A percentile compares a stretch with the other conserved stretches of the same genome.
Conservation (phyloP, 192 early-diverging fungal species). For the Diversispora eburnea region DNA sequence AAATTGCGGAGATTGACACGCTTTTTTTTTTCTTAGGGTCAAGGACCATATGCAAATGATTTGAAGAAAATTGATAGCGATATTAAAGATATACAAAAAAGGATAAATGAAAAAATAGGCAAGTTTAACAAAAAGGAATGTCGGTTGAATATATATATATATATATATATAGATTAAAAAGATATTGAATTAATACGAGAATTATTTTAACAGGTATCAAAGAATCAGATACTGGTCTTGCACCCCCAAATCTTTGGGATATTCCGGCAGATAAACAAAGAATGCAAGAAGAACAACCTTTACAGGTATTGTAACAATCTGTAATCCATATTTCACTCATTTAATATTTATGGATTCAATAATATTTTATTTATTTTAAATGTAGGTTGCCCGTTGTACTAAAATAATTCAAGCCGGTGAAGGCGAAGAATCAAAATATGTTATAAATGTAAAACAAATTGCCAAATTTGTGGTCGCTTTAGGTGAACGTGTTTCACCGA, state of each 20-base stretch:
- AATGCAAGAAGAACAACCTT: constrained; percentile 91
- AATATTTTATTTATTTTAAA: constrained; percentile 12
- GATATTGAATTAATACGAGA: not conserved
- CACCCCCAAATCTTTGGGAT: constrained; percentile 98
- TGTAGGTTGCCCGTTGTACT: constrained; percentile 92
- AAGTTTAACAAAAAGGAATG: not conserved
- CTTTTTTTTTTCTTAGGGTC: constrained; percentile 59
- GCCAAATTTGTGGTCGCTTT: constrained; percentile 99
- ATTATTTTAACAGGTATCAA: constrained; percentile 71
- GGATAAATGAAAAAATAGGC: constrained; percentile 99
- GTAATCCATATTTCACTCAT: not conserved
- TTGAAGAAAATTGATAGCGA: constrained; percentile 90
- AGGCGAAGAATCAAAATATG: constrained; percentile 89
- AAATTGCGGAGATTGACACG: not conserved
- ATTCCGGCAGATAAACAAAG: constrained; percentile 98
- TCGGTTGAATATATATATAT: not conserved
- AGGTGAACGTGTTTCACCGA: constrained; percentile 94
- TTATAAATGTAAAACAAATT: constrained; percentile 98
- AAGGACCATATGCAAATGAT: constrained; percentile 96
- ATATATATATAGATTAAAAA: no score
- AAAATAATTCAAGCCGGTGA: constrained; percentile 96
- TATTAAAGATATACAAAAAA: constrained; percentile 97
- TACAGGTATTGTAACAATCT: constrained; percentile 53
- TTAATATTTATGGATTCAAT: not conserved
- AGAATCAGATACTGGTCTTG: constrained; percentile 97